Conservation (phyloP, 2,329 filamentous ascomycete genomes). For the Apiospora koreana region DNA sequence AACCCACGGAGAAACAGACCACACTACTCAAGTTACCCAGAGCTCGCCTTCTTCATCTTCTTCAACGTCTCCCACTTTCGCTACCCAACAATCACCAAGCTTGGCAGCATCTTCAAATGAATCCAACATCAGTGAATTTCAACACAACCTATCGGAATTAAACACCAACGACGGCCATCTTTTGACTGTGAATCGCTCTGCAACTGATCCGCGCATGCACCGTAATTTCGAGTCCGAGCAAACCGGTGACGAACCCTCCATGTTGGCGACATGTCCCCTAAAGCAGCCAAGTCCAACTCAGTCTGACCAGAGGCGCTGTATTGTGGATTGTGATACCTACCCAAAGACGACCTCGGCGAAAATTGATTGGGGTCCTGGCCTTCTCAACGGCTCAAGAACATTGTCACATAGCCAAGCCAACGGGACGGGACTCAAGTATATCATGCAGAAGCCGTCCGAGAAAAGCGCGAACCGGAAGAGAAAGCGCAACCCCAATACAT, state of each 20-base stretch:
- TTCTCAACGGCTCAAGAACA: background rate
- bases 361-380: background rate
- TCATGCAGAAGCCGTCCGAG: background rate
- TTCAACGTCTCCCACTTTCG: background rate
- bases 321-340: background rate
- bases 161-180: background rate
- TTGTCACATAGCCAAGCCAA: background rate
- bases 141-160: background rate
- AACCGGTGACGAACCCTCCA: background rate
- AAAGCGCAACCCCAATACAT: background rate
- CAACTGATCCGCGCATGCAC: background rate
- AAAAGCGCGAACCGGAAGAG: background rate
- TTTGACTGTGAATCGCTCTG: background rate
- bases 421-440: background rate
- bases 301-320: no score
- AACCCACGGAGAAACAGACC: background rate
- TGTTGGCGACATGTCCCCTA: no score
- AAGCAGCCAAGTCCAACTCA: background rate
- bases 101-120: background rate
- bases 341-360: background rate
- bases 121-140: background rate
- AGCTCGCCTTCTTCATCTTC: background rate
- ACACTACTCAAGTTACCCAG: background rate
- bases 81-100: background rate
- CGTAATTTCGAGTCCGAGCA: accelerated